Conservation (phyloP, 805 yeast genomes). For the Myxozyma monticola region DNA sequence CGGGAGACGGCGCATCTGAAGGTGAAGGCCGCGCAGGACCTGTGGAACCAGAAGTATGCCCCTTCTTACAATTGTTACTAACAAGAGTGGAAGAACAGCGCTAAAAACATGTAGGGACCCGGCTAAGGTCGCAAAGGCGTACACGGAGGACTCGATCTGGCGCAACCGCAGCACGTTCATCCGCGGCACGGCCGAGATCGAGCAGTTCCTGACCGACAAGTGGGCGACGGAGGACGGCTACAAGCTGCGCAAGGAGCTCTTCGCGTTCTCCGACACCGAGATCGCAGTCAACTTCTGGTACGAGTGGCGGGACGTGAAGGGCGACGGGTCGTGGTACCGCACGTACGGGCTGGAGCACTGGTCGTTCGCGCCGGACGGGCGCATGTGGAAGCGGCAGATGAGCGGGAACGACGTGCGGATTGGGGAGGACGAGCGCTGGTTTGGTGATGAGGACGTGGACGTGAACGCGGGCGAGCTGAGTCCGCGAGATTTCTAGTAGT, state of each 20-base stretch:
- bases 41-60: conserved; percentile 24
- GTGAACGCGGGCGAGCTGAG: conserved; percentile 8
- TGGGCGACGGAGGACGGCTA: conserved; percentile 24
- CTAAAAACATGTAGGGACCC: conserved; percentile 10
- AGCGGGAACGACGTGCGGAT: conserved; percentile 26
- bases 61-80: background rate
- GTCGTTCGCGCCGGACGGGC: conserved; percentile 27
- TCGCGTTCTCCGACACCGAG: conserved; percentile 20
- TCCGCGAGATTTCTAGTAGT: background rate
- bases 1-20: conserved; percentile 17
- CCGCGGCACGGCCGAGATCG: conserved; percentile 20
- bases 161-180: conserved; percentile 25
- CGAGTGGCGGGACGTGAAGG: conserved; percentile 17
- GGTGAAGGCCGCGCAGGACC: conserved; percentile 27
- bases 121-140: conserved; percentile 18
- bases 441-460: conserved; percentile 16
- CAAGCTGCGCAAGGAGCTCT: conserved; percentile 26
- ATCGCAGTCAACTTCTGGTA: conserved; percentile 31
- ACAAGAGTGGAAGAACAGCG: background rate
- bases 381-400: conserved; percentile 28
- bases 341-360: conserved; percentile 29
- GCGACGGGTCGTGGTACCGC: conserved; percentile 21
- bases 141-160: conserved; percentile 24
- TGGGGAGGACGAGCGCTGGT: conserved; percentile 21
- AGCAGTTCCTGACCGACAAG: conserved; percentile 18